Base-by-base conservation (phyloP, 768 basidiomycete genomes). In the Suillus plorans region DNA sequence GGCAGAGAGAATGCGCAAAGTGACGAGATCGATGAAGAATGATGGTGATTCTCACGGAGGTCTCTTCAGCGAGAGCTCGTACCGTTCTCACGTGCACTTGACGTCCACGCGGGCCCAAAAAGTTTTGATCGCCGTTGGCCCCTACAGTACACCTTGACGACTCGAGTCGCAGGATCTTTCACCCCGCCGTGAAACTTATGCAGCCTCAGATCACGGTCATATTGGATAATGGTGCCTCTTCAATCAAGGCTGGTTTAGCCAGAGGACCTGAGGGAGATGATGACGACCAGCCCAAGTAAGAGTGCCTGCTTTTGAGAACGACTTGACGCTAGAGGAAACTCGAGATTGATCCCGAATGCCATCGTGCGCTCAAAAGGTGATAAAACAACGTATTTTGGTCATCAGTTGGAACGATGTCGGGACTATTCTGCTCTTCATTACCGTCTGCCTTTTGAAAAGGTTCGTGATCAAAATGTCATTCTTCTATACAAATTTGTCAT, bases 381-480 rank as follows among this genome's bases (percentile, higher is more conserved):
- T 79, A 90, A 88, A 71, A 78, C 80, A 66, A 89, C 89, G 18
- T 97, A 94, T 77, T 84, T 95, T 69, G 95, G 92, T 3, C 93
- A 96, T 72, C 93, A 98, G 73, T 79, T 96, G 63, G 85, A 83
- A 28, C 78, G 78, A 16, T 97, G 95, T 76, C 81, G 78, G 49
- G 94, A 97, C 74, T 90, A 88, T 67, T 88, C 93, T 2, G 88
- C 92, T 0, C 80, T 97, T 66, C 86, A 89, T 64, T 96, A 91
- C 73, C 85, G 94, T 16, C 75, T 95, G 44, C 92, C 96, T 0
- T 90, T 96, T 66, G 96, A 97, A 76, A 89, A 92, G 85, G 96
- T 92, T 75, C 69, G 76, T 66, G 49, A 45, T 65, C 31, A 41
- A 63, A 62, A 25, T 56, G 52, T 63, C 57, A 41, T 18, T 47